These are phyloP conservation scores for Phytopythium delawarense DNA, from an alignment of 352 stramenopile species.

Conservation along the genomic window DNA sequence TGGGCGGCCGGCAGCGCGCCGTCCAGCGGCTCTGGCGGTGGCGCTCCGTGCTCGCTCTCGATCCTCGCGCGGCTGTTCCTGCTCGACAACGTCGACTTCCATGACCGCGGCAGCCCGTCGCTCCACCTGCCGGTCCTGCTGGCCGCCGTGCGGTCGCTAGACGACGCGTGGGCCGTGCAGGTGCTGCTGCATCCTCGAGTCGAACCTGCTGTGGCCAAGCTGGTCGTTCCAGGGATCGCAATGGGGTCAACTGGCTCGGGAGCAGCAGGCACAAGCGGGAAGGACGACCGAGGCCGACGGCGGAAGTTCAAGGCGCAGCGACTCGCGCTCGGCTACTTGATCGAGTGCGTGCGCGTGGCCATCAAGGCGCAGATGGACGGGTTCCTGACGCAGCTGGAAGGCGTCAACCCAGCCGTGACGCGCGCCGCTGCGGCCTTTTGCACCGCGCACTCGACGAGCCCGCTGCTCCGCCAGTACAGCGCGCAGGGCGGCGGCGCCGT, in stretches of 20 bases:
- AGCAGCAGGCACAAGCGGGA: neutral
- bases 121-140: slow-evolving; percentile 1
- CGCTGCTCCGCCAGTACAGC: neutral
- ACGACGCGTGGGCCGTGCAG: slow-evolving; percentile 1
- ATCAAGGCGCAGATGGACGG: neutral
- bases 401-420: neutral
- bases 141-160: neutral
- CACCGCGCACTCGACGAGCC: neutral
- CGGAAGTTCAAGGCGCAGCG: neutral
- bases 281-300: neutral
- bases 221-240: neutral
- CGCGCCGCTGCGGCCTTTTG: neutral
- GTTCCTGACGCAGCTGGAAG: neutral
- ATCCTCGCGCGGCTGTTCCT: slow-evolving; percentile 4
- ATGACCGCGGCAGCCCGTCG: neutral
- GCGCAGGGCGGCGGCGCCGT: neutral
- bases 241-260: neutral
- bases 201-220: neutral
- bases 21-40: neutral
- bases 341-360: slow-evolving; percentile 1
- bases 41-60: neutral
- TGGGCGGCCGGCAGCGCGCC: neutral
- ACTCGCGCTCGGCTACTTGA: neutral
- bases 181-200: slow-evolving; percentile 2
- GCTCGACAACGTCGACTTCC: slow-evolving; percentile 7